phyloP scores from a whole-genome alignment of 306 rosid species.

The Fragaria nilgerrensis region DNA sequence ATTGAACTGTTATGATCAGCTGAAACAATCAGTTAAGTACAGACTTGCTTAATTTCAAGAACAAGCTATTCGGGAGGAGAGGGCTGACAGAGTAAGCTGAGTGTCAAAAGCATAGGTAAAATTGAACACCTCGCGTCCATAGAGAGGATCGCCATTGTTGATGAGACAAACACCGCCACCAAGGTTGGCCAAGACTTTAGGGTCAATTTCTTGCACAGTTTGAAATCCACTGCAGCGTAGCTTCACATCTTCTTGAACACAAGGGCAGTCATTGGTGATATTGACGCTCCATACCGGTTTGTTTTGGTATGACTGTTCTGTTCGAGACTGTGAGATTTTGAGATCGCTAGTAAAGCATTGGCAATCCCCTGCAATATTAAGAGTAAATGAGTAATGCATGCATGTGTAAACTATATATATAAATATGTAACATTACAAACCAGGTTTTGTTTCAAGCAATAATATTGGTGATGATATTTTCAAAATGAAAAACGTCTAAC shows the following conservation, averaged over 20 bases:
- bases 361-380: constrained; percentile 23
- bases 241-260: constrained; percentile 29
- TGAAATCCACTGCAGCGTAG: constrained; percentile 36
- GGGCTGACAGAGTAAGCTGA: not conserved
- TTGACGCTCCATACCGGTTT: constrained; percentile 38
- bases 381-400: not conserved
- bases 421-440: not conserved
- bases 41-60: not conserved
- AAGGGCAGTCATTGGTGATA: constrained; percentile 18
- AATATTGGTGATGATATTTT: too few species aligned
- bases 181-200: not conserved
- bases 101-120: not conserved
- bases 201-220: constrained; percentile 10
- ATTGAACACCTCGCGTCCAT: not conserved
- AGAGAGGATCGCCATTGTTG: not conserved
- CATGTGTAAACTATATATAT: not conserved
- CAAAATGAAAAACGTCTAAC: too few species aligned
- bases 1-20: not conserved
- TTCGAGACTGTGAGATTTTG: constrained; percentile 13
- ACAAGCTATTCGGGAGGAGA: not conserved
- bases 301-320: constrained; percentile 18
- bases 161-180: not conserved
- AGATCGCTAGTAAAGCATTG: constrained; percentile 25
- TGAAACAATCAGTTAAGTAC: not conserved
- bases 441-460: not conserved